Conservation (phyloP, 495 filamentous ascomycete species). For the Penicillium goetzii region DNA sequence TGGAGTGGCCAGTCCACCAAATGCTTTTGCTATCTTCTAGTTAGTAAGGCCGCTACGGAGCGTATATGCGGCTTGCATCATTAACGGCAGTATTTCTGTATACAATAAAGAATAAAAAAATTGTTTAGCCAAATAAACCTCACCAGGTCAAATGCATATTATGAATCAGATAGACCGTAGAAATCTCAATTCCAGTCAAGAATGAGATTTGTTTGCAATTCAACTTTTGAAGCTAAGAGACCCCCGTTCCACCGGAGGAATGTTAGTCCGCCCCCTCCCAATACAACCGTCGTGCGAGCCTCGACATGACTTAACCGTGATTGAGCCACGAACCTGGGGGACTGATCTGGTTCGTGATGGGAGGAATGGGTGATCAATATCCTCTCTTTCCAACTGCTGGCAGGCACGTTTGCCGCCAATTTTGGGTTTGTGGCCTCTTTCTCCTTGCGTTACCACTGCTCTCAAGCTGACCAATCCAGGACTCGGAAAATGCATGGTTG, state of each 20-base stretch:
- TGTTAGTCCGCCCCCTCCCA: constrained; percentile 23
- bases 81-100: no score
- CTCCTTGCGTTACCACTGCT: constrained; percentile 8
- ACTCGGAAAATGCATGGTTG: constrained; percentile 52
- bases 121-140: background rate
- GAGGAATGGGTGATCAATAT: constrained; percentile 29
- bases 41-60: background rate
- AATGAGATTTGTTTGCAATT: background rate
- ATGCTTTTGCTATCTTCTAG: constrained; percentile 48
- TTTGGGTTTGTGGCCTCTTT: constrained; percentile 28
- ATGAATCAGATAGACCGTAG: background rate
- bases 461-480: constrained; percentile 42
- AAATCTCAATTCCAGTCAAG: background rate
- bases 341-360: constrained; percentile 9
- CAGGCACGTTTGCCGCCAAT: constrained; percentile 22
- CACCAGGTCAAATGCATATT: background rate
- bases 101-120: no score
- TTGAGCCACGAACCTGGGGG: background rate
- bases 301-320: background rate
- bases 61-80: no score
- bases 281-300: constrained; percentile 5
- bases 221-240: no score
- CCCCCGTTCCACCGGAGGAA: constrained; percentile 19
- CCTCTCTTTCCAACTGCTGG: constrained; percentile 18
- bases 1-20: constrained; percentile 51